Conservation (phyloP, 768 basidiomycete species). For the Lactifluus piperatus region DNA sequence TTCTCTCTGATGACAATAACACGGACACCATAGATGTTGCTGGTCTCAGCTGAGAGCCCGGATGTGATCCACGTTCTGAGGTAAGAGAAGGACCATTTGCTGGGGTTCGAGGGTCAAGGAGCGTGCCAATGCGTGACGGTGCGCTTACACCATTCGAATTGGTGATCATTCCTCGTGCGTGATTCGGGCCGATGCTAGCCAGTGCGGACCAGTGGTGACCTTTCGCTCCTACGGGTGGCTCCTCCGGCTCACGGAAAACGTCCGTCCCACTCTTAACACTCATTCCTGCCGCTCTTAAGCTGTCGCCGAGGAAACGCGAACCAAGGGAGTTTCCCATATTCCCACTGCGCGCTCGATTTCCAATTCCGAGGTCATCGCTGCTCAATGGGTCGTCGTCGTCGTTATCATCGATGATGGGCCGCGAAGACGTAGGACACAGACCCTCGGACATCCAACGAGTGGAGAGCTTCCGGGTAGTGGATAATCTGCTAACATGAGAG, state of each 20-base stretch:
- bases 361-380: constrained; percentile 24
- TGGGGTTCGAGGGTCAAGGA: constrained; percentile 21
- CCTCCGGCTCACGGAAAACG: constrained; percentile 25
- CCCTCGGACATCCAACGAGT: constrained; percentile 49
- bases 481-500: constrained; percentile 30
- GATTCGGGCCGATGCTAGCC: not conserved
- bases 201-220: not conserved
- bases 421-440: constrained; percentile 22
- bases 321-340: constrained; percentile 63
- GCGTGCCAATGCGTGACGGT: constrained; percentile 3
- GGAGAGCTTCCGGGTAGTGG: constrained; percentile 42
- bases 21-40: constrained; percentile 29
- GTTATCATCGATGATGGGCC: constrained; percentile 22
- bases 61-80: constrained; percentile 13
- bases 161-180: not conserved
- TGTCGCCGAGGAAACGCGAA: constrained; percentile 57
- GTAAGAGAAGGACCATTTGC: constrained; percentile 7
- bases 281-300: constrained; percentile 62
- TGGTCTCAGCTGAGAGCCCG: constrained; percentile 20
- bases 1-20: too few relatives aligned
- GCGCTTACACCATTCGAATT: constrained; percentile 1
- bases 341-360: constrained; percentile 48
- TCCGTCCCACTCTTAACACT: constrained; percentile 31
- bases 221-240: not conserved
- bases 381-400: constrained; percentile 21